Conservation (phyloP, 176 grass and related monocot genomes). For the Rhynchospora tenuis region DNA sequence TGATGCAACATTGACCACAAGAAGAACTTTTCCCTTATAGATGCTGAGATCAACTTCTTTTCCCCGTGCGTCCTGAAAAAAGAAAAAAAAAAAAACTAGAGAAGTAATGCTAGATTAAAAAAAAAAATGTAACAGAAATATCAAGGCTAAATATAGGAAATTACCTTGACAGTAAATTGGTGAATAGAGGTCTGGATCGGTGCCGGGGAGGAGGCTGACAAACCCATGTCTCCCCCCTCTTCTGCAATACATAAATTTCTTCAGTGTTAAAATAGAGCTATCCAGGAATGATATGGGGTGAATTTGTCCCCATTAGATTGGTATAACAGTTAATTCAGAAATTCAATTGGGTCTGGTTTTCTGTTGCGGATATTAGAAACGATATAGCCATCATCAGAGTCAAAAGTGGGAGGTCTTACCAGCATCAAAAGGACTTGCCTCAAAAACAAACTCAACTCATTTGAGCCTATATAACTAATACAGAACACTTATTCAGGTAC, state of each 20-base stretch:
- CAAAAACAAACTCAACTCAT: neutral
- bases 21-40: slow-evolving; percentile 88
- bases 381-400: no score
- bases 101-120: neutral
- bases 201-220: slow-evolving; percentile 40
- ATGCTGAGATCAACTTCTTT: slow-evolving; percentile 60
- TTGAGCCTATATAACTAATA: neutral
- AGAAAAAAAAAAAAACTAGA: neutral
- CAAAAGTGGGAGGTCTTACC: no score
- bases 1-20: slow-evolving; percentile 91
- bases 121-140: neutral
- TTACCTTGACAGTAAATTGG: slow-evolving; percentile 84
- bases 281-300: no score
- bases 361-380: no score
- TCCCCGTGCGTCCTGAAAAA: slow-evolving; percentile 65
- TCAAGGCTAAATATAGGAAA: neutral
- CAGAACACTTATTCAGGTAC: neutral
- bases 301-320: no score
- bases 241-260: neutral
- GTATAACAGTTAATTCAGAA: no score
- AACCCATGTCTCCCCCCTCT: slow-evolving; percentile 43
- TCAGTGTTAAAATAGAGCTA: neutral
- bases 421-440: neutral
- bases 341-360: no score
- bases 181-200: slow-evolving; percentile 55